Evolutionary conservation across 768 basidiomycete genomes (phyloP), one percentile per base, ranked within the genome.

Genomic region (Roridomyces roridus): DNA sequence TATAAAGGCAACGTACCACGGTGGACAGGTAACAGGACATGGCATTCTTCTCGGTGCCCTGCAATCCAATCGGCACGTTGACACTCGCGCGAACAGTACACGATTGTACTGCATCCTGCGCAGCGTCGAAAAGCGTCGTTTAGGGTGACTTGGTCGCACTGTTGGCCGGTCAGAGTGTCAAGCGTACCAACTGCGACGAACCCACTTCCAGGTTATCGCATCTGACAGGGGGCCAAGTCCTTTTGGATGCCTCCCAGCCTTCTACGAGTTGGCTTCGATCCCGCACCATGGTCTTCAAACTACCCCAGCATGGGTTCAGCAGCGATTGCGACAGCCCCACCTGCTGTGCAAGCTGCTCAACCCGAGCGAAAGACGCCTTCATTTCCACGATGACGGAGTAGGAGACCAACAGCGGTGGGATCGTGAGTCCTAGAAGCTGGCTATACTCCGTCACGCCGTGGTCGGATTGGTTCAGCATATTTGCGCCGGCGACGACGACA

Each of bases 91-190:
- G 51, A 53, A 15, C 51, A 53, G 45, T 53, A 53, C 26, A 18
- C 31, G 42, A 39, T 35, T n/a, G 42, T 53, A 26, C 21, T 42
- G 35, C 47, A 49, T 17, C 20, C 17, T n/a, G 47, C 14, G 31
- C 51, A 44, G 24, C 51, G 43, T 45, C 31, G 8, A 43, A 45
- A 45, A 36, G 17, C 26, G 28, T 39, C 35, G 26, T 37, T 53
- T 45, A 25, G 36, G 51, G 44, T 35, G 15, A 53, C 25, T 53
- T 44, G 35, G 51, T 53, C 34, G 42, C 51, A 53, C 51, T 53
- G 24, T 20, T 15, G 26, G 35, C 45, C 25, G 35, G n/a, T 36
- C 26, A 51, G 34, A 9, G 34, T 35, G 9, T 15, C 39, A n/a
- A n/a, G n/a, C n/a, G 42, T 36, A 34, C 14, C 20, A 20, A 45